Evolutionary conservation across 2,329 filamentous ascomycete genomes (phyloP).

Genomic region (Xylaria sp.): DNA sequence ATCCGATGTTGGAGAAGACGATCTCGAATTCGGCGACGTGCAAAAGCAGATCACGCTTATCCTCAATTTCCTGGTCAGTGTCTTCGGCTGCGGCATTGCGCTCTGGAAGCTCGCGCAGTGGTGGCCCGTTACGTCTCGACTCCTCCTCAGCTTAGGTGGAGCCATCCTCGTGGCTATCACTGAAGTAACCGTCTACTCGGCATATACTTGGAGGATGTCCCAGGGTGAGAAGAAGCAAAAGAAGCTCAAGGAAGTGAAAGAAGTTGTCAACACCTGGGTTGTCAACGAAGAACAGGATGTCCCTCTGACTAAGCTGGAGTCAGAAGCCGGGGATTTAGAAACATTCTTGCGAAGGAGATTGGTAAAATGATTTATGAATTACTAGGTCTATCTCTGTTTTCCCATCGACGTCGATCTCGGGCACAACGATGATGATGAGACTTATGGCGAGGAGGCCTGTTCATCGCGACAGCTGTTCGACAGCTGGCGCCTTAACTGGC

Average conservation of each 20-base stretch:
- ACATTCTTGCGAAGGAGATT: conserved; percentile 22
- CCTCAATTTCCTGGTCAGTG: conserved; percentile 82
- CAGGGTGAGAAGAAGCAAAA: conserved; percentile 62
- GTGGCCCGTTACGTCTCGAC: conserved; percentile 65
- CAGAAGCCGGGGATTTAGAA: neutral
- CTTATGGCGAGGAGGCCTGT: neutral
- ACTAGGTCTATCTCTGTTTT: neutral
- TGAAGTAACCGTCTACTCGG: conserved; percentile 71
- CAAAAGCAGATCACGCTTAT: conserved; percentile 80
- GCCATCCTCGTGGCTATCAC: conserved; percentile 65
- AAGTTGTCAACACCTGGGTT: conserved; percentile 69
- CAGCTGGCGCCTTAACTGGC: neutral
- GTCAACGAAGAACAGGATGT: conserved; percentile 37
- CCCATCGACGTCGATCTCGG: neutral
- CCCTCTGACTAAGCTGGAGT: neutral
- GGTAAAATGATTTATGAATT: conserved; percentile 1
- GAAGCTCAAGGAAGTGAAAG: conserved; percentile 57
- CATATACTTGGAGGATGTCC: conserved; percentile 65
- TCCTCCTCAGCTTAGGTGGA: conserved; percentile 67
- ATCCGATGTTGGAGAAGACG: conserved; percentile 52
- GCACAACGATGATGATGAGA: neutral
- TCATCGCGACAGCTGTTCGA: neutral
- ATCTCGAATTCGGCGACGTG: conserved; percentile 64
- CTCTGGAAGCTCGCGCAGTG: conserved; percentile 73
- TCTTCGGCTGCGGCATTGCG: conserved; percentile 70